phyloP scores from a whole-genome alignment of 257 asterid genomes.

The Dorcoceras hygrometricum region DNA sequence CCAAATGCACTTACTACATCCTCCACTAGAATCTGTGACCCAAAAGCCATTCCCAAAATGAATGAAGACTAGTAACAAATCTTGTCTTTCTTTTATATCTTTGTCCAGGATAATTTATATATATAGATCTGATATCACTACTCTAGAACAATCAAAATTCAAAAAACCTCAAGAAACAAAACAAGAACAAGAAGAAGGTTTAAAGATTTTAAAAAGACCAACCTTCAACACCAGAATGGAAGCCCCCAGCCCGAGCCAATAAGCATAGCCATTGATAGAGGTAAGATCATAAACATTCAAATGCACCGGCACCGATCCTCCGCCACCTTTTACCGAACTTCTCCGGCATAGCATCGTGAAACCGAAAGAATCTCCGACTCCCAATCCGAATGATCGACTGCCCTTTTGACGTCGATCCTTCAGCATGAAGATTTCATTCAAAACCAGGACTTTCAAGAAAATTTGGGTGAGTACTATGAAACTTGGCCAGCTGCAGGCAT shows the following conservation, averaged over 20 bases:
- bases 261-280: conserved; percentile 71
- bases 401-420: conserved; percentile 13
- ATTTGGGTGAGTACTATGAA: not conserved
- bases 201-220: conserved; percentile 4
- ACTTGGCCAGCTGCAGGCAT: conserved; percentile 2
- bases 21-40: too few species aligned
- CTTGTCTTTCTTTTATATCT: not conserved
- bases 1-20: too few species aligned
- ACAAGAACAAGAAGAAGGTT: not conserved
- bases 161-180: conserved; percentile 3
- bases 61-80: not conserved
- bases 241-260: conserved; percentile 87
- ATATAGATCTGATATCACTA: conserved; percentile 24
- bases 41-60: too few species aligned
- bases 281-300: conserved; percentile 80
- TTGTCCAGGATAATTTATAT: not conserved
- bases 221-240: conserved; percentile 94
- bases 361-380: not conserved
- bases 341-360: conserved; percentile 61
- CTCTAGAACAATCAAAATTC: not conserved
- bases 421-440: not conserved
- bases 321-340: conserved; percentile 33
- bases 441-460: not conserved
- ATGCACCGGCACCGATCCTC: conserved; percentile 66
- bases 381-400: not conserved